These are phyloP conservation scores for Punctularia strigosozonata DNA, from an alignment of 768 basidiomycete genomes.

Conservation along the genomic window DNA sequence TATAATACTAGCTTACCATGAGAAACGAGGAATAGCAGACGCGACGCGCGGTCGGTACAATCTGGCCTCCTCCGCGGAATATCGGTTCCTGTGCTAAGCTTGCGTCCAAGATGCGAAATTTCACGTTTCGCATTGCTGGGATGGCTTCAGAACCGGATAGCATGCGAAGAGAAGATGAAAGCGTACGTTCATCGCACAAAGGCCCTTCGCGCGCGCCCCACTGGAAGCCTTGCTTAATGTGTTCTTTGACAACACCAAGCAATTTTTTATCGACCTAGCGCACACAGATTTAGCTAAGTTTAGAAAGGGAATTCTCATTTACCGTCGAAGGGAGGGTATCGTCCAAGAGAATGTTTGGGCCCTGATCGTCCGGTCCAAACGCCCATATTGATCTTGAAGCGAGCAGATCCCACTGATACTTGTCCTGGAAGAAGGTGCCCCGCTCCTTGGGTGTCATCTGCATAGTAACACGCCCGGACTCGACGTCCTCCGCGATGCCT, in stretches of 20 bases:
- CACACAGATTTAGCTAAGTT: too few species aligned
- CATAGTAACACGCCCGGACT: slow-evolving; percentile 87
- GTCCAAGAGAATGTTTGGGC: slow-evolving; percentile 87
- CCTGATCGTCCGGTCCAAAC: slow-evolving; percentile 94
- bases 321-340: slow-evolving; percentile 95
- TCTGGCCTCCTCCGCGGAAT: slow-evolving; percentile 95
- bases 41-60: slow-evolving; percentile 96
- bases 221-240: slow-evolving; percentile 98
- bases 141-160: slow-evolving; percentile 1
- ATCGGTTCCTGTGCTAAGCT: slow-evolving; percentile 91
- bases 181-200: slow-evolving; percentile 95
- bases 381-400: slow-evolving; percentile 99
- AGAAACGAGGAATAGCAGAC: slow-evolving; percentile 99
- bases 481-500: slow-evolving; percentile 94
- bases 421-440: slow-evolving; percentile 92
- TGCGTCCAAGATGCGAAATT: slow-evolving; percentile 92
- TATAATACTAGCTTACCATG: slow-evolving; percentile 51
- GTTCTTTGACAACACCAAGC: slow-evolving; percentile 80
- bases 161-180: slow-evolving; percentile 2
- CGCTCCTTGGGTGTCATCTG: slow-evolving; percentile 92
- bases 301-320: background rate
- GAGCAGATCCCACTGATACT: slow-evolving; percentile 96
- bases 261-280: slow-evolving; percentile 85
- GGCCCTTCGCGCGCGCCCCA: slow-evolving; percentile 99
- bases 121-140: slow-evolving; percentile 94